A percentile compares a stretch with the other conserved stretches of the same genome.
Evolutionary conservation across 331 rosid genomes (phyloP).

Genomic region (Pyrus hybrid): DNA sequence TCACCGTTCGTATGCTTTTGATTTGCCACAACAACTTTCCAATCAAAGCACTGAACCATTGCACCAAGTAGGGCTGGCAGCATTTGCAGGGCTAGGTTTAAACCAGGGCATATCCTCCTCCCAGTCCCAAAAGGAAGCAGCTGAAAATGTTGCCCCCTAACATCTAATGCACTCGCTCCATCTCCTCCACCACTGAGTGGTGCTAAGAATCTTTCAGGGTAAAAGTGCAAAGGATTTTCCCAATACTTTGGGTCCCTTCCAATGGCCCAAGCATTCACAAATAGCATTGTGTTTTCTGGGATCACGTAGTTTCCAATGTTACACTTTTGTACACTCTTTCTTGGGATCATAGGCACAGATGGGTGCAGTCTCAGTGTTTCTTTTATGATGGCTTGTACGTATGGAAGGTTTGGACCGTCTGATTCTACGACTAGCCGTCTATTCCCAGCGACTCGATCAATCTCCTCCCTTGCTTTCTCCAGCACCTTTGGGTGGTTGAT

Average conservation of each 20-base stretch:
- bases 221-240: conserved; percentile 10
- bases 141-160: conserved; percentile 41
- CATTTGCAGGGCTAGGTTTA: conserved; percentile 30
- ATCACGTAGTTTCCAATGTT: conserved; percentile 11
- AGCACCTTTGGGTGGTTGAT: conserved; percentile 30
- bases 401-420: conserved; percentile 32
- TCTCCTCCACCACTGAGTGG: neutral
- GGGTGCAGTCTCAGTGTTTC: conserved; percentile 44
- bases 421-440: conserved; percentile 18
- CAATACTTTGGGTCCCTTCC: conserved; percentile 13
- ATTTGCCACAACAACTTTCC: conserved; percentile 13
- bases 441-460: conserved; percentile 7
- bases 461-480: conserved; percentile 26
- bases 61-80: neutral
- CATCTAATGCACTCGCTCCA: neutral
- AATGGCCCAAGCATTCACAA: conserved; percentile 16
- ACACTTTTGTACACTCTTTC: conserved; percentile 22
- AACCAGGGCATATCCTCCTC: conserved; percentile 48
- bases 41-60: conserved; percentile 10
- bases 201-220: conserved; percentile 1
- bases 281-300: conserved; percentile 1
- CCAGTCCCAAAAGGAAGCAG: conserved; percentile 59
- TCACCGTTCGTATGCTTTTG: neutral
- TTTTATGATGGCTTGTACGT: conserved; percentile 36
- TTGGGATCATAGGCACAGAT: conserved; percentile 15